A percentile compares a stretch with the other conserved stretches of the same genome.
Evolutionary conservation across 768 basidiomycete genomes (phyloP).

Genomic region (Kwoniella newhampshirensis): DNA sequence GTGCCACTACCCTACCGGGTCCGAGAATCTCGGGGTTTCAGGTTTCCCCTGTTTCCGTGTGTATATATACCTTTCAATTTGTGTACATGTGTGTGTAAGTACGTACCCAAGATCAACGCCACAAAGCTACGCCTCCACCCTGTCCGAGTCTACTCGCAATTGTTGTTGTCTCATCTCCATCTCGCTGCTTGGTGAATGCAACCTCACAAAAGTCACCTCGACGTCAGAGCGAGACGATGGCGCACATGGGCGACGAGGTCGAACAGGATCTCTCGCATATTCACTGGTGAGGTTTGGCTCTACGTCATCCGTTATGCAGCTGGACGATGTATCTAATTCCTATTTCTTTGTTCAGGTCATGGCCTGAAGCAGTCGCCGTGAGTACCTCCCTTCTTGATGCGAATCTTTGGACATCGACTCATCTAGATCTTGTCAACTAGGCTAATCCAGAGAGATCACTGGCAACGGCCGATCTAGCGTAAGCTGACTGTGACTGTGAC

Average conservation of each 20-base stretch:
- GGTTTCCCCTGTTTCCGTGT: background rate
- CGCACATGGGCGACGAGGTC: constrained; percentile 17
- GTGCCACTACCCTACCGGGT: background rate
- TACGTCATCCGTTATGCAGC: background rate
- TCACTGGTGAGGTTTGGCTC: constrained; percentile 33
- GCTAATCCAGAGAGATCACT: constrained; percentile 42
- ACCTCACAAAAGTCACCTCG: no score
- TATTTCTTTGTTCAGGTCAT: constrained; percentile 34
- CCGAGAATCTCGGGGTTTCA: background rate
- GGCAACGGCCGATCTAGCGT: constrained; percentile 40
- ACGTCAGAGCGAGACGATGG: no score
- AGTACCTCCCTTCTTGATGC: constrained; percentile 3
- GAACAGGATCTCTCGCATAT: constrained; percentile 45
- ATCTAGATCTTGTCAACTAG: constrained; percentile 10
- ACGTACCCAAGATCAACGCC: no score
- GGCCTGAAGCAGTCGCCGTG: constrained; percentile 45
- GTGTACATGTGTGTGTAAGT: no score
- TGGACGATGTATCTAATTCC: constrained; percentile 11
- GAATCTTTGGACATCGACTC: background rate
- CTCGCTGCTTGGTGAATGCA: no score
- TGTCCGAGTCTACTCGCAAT: no score
- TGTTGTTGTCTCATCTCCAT: no score
- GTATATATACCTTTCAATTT: background rate
- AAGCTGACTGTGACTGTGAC: constrained; percentile 7
- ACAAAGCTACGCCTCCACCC: no score